phyloP scores from a whole-genome alignment of 768 basidiomycete species.

The Rhodotorula babjevae region DNA sequence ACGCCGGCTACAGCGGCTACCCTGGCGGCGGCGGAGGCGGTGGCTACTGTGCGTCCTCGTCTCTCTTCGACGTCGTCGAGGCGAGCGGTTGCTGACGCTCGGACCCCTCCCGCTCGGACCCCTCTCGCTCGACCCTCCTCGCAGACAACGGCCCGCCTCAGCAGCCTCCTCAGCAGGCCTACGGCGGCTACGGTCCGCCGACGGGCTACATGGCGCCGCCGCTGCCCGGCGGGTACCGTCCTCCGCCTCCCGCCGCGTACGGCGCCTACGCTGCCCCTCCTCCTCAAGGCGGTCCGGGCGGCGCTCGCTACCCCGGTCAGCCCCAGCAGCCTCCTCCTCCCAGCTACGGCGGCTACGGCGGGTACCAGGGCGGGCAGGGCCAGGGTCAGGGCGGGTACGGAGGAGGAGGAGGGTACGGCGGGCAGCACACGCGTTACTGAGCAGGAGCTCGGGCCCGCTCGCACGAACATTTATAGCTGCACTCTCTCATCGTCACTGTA shows the following conservation, averaged over 20 bases:
- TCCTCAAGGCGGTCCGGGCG: slow-evolving; percentile 3
- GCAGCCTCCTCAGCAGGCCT: not conserved
- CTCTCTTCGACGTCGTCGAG: not conserved
- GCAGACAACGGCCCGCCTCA: slow-evolving; percentile 4
- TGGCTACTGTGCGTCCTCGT: slow-evolving; percentile 8
- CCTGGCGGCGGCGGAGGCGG: not conserved
- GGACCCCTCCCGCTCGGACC: not conserved
- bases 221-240: slow-evolving; percentile 4
- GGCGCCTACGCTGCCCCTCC: not conserved
- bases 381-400: not conserved
- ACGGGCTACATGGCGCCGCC: slow-evolving; percentile 19
- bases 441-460: not conserved
- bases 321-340: not conserved
- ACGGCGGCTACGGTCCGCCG: slow-evolving; percentile 4
- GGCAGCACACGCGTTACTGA: not conserved
- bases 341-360: slow-evolving; percentile 22
- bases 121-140: not conserved
- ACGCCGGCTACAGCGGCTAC: slow-evolving; percentile 29
- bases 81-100: no score
- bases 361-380: slow-evolving; percentile 10
- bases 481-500: no score
- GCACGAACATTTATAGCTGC: no score
- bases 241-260: slow-evolving; percentile 8
- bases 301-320: slow-evolving; percentile 19
- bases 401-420: not conserved